phyloP scores from a whole-genome alignment of 495 filamentous ascomycete species.

The Hypoxylon lienhwacheense region DNA sequence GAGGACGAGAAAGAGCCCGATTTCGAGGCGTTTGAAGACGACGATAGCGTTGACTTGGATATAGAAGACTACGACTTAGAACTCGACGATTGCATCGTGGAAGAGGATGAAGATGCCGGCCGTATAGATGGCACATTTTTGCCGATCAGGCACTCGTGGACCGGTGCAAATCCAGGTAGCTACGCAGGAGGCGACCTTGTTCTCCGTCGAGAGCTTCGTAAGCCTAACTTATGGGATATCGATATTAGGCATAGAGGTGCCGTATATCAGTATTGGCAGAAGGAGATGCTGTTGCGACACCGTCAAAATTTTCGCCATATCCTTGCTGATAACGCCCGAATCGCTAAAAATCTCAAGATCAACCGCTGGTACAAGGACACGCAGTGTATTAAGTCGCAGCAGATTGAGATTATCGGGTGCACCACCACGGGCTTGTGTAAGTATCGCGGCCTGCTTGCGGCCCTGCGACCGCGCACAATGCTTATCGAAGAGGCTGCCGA shows the following conservation, averaged over 20 bases:
- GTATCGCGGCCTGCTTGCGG: slow-evolving; percentile 73
- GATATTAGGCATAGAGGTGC: slow-evolving; percentile 38
- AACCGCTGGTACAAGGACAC: slow-evolving; percentile 40
- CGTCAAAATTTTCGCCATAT: slow-evolving; percentile 32
- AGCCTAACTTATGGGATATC: slow-evolving; percentile 41
- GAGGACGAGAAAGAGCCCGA: slow-evolving; percentile 39
- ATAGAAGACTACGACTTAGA: slow-evolving; percentile 40
- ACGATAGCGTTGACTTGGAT: slow-evolving; percentile 31
- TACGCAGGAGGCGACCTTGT: slow-evolving; percentile 19
- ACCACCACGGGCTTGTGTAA: slow-evolving; percentile 80
- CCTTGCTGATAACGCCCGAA: slow-evolving; percentile 31
- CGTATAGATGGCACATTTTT: slow-evolving; percentile 42
- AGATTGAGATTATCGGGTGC: slow-evolving; percentile 52
- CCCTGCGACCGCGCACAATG: slow-evolving; percentile 63
- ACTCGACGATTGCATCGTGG: slow-evolving; percentile 41
- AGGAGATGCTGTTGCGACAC: slow-evolving; percentile 34
- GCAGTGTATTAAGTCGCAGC: slow-evolving; percentile 28
- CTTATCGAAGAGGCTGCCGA: slow-evolving; percentile 63
- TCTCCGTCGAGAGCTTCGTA: slow-evolving; percentile 29
- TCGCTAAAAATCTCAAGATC: slow-evolving; percentile 41
- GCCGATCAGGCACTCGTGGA: slow-evolving; percentile 41
- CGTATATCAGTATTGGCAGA: slow-evolving; percentile 47
- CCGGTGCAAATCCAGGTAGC: slow-evolving; percentile 33
- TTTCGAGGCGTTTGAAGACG: slow-evolving; percentile 39
- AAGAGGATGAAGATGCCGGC: slow-evolving; percentile 46